A percentile compares a stretch with the other conserved stretches of the same genome.
Evolutionary conservation across 305 asterid species (phyloP).

Genomic region (Ilex paraguariensis): DNA sequence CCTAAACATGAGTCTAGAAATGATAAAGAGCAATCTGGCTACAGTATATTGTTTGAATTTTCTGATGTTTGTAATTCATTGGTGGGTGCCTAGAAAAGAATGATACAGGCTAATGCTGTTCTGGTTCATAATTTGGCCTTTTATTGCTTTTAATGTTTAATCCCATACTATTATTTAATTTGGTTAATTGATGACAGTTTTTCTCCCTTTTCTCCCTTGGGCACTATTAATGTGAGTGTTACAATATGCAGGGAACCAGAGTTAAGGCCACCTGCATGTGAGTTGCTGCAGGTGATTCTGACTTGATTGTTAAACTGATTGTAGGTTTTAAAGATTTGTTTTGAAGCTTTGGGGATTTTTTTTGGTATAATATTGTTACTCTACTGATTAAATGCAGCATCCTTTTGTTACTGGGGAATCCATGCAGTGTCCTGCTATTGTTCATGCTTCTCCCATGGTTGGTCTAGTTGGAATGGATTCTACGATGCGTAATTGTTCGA

Average conservation of each 20-base stretch:
- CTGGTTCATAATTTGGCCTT: background rate
- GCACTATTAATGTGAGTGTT: background rate
- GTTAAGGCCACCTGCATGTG: conserved; percentile 31
- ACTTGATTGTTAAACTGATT: background rate
- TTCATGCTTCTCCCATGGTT: conserved; percentile 13
- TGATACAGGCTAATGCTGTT: background rate
- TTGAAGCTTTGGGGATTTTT: background rate
- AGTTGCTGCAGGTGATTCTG: conserved; percentile 37
- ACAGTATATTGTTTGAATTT: too few species aligned
- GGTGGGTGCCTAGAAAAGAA: background rate
- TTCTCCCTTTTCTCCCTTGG: background rate
- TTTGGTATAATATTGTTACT: background rate
- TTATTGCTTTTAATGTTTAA: background rate
- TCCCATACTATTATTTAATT: too few species aligned
- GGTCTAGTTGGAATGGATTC: conserved; percentile 3
- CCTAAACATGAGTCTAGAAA: too few species aligned
- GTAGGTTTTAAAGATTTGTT: background rate
- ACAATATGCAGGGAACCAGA: conserved; percentile 34
- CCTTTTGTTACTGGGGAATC: conserved; percentile 29
- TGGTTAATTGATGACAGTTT: too few species aligned
- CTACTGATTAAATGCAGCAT: conserved; percentile 21
- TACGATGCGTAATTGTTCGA: background rate
- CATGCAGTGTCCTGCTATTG: conserved; percentile 9
- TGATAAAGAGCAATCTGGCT: background rate
- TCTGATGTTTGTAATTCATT: background rate